Evolutionary conservation across 345 rosid genomes (phyloP).

Genomic region (Eucalyptus paniculata): DNA sequence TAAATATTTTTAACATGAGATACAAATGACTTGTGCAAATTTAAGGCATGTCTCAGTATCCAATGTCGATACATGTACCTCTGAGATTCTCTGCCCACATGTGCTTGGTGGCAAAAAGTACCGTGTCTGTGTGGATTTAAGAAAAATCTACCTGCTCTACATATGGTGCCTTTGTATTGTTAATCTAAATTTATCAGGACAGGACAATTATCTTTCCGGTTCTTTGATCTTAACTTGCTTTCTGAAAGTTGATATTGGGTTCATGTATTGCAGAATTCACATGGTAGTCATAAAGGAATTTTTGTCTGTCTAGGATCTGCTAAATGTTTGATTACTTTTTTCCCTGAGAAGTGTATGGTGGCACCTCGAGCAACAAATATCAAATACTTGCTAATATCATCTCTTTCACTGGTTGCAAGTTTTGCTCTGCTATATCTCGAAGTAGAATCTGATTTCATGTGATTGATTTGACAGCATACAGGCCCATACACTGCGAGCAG

Average conservation of each 20-base stretch:
- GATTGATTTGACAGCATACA: constrained; percentile 8
- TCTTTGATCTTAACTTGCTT: neutral
- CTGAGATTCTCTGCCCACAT: neutral
- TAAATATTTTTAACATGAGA: neutral
- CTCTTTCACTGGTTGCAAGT: neutral
- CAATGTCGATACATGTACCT: neutral
- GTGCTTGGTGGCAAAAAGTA: neutral
- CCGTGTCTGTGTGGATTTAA: neutral
- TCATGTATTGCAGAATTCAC: neutral
- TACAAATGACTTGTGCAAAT: neutral
- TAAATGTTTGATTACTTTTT: neutral
- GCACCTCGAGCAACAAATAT: neutral
- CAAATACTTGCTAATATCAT: neutral
- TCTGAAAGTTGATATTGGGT: neutral
- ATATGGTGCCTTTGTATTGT: neutral
- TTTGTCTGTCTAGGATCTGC: neutral
- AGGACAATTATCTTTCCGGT: neutral
- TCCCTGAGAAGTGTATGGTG: neutral
- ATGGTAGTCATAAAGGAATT: neutral
- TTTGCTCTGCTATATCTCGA: neutral
- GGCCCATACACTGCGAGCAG: constrained; percentile 1
- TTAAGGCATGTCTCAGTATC: neutral
- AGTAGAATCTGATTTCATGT: neutral
- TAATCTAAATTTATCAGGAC: neutral
- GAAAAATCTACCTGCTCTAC: neutral